Percentiles rank a stretch among this genome's conserved stretches.
Conservation (phyloP, 805 yeast species). For the Starmera pachycereana region DNA sequence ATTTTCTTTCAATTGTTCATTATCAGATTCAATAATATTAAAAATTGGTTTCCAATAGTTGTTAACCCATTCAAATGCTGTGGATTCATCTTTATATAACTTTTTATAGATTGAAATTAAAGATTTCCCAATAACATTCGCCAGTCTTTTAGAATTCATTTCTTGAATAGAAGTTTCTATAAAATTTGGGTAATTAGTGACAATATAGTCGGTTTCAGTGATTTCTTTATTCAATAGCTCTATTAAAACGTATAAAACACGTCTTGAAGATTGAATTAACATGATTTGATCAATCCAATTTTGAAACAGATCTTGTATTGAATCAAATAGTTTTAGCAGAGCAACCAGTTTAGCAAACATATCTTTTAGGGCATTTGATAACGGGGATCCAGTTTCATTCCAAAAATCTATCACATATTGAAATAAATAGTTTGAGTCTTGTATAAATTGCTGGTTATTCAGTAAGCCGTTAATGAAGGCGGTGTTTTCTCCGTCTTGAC, state of each 20-base stretch:
- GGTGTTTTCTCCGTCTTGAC: constrained; percentile 9
- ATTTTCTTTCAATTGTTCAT: constrained; percentile 23
- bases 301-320: constrained; percentile 17
- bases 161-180: constrained; percentile 34
- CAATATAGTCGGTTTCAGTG: constrained; percentile 27
- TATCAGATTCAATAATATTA: constrained; percentile 4
- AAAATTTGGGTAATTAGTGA: constrained; percentile 35
- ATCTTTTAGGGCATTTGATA: constrained; percentile 58
- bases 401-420: constrained; percentile 56
- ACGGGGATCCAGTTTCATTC: constrained; percentile 60
- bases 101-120: constrained; percentile 30
- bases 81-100: constrained; percentile 21
- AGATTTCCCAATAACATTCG: constrained; percentile 58
- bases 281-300: constrained; percentile 39
- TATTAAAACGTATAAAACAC: constrained; percentile 51
- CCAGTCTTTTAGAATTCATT: constrained; percentile 49
- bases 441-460: constrained; percentile 4
- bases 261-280: constrained; percentile 35
- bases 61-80: constrained; percentile 13
- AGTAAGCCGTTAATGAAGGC: neutral
- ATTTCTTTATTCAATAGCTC: constrained; percentile 45
- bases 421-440: constrained; percentile 25
- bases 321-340: constrained; percentile 23
- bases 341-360: constrained; percentile 43
- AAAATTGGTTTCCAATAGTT: constrained; percentile 15